Conservation (phyloP, 2,329 filamentous ascomycete genomes). For the Apiospora aurea region DNA sequence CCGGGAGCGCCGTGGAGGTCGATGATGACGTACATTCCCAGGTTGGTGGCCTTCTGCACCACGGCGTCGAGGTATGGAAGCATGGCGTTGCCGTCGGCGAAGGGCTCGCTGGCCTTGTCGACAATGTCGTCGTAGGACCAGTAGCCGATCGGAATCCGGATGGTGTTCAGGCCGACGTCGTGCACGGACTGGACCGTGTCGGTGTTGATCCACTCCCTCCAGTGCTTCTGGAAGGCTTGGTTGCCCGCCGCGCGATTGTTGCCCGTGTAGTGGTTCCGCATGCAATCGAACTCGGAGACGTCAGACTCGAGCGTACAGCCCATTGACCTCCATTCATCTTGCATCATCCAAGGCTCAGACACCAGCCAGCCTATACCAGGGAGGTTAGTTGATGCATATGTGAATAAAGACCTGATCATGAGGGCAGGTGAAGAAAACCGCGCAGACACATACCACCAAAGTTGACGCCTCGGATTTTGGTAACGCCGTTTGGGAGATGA, state of each 20-base stretch:
- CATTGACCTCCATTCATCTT: conserved; percentile 48
- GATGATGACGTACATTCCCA: conserved; percentile 53
- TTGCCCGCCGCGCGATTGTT: conserved; percentile 45
- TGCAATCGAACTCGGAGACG: conserved; percentile 61
- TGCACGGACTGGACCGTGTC: conserved; percentile 58
- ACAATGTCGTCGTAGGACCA: conserved; percentile 61
- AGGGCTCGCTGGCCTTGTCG: conserved; percentile 54
- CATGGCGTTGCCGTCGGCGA: conserved; percentile 52
- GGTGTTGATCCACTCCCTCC: conserved; percentile 57
- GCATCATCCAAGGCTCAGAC: conserved; percentile 61
- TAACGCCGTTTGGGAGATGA: conserved; percentile 33
- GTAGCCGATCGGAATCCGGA: conserved; percentile 62
- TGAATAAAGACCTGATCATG: not conserved
- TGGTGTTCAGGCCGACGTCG: conserved; percentile 57
- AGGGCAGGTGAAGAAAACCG: not conserved
- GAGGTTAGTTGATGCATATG: not conserved
- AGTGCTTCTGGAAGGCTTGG: conserved; percentile 56
- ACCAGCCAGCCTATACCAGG: conserved; percentile 50
- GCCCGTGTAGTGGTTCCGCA: conserved; percentile 45
- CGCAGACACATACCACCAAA: conserved; percentile 32
- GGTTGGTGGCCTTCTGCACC: conserved; percentile 42
- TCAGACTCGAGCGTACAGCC: conserved; percentile 31
- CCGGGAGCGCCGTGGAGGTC: conserved; percentile 52
- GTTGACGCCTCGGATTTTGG: conserved; percentile 37
- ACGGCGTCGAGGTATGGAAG: conserved; percentile 48